Evolutionary conservation across 257 asterid genomes (phyloP), one percentile per base, ranked within the genome.

Genomic region (Solanum rostratum): DNA sequence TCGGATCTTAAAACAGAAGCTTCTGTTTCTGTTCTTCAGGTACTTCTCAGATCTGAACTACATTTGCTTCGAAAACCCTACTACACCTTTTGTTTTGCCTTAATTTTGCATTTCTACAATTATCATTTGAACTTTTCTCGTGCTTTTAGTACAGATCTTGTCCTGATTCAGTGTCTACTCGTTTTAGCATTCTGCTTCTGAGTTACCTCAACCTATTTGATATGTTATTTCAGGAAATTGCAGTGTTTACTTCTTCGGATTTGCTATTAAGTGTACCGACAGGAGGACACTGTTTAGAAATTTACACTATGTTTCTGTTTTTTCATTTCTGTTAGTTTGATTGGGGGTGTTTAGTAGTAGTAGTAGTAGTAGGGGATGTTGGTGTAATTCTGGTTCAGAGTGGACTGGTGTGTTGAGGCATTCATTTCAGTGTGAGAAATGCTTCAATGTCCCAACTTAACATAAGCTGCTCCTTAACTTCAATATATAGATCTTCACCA

Each of bases 21-120:
- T 82, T 84, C 71, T 24, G 9, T 81, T 89, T 84, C 73, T 29
- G 6, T 83, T 89, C 79, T 79, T 78, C 86, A 88, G 94, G 97
- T 90, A 83, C 85, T 70, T 87, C 84, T 86, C 92, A 95, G 97
- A 93, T 95, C 98, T 95, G 93, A 88, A 27, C 88, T 85, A 76
- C 93, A 88, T 90, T 74, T 88, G 65, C 82, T 24, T 88, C 50
- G 49, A 27, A 53, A 84, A 60, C 70, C 53, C 85, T 8, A 49
- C 82, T 80, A 66, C 39, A 9, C 54, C 29, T n/a, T n/a, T n/a
- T 71, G 7, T 45, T 45, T 45, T 46, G 2, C 33, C 57, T 74
- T 76, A 49, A 49, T 76, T 49, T 49, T 76, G 62, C 45, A 80
- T 88, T 55, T 86, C 88, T 84, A 60, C 50, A 65, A 65, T 41